Conservation (phyloP, 306 rosid species). For the Corylus americana region DNA sequence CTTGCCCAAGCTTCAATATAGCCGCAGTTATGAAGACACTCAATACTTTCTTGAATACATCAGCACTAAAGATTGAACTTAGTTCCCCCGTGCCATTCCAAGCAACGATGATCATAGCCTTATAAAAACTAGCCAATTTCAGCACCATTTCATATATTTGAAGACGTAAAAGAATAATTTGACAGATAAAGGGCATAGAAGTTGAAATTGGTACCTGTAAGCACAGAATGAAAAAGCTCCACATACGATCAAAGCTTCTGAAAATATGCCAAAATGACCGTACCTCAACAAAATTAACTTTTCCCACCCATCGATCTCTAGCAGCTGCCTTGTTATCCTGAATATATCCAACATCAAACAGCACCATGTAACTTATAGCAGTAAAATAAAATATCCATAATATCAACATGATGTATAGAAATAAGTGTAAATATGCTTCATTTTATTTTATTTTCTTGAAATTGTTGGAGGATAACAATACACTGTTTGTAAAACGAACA, state of each 20-base stretch:
- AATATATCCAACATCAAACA: not conserved
- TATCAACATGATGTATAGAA: not conserved
- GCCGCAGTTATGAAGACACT: conserved; percentile 94
- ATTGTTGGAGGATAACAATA: not conserved
- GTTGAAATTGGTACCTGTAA: conserved; percentile 67
- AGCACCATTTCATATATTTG: conserved; percentile 24
- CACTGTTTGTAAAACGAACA: not conserved
- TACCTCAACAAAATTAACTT: conserved; percentile 93
- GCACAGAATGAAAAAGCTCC: conserved; percentile 88
- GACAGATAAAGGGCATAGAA: conserved; percentile 17
- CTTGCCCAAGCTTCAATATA: conserved; percentile 89
- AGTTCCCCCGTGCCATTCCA: conserved; percentile 92
- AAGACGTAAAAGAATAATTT: conserved; percentile 10
- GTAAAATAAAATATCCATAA: not conserved
- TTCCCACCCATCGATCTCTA: conserved; percentile 88
- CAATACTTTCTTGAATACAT: conserved; percentile 86
- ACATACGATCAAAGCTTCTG: conserved; percentile 99
- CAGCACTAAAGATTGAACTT: conserved; percentile 53
- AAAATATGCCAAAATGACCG: conserved; percentile 94
- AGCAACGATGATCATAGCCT: conserved; percentile 96
- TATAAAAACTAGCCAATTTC: conserved; percentile 22
- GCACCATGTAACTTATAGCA: no score
- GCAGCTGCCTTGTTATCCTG: conserved; percentile 65
- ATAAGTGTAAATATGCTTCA: not conserved
- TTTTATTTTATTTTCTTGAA: not conserved